A percentile compares a stretch with the other conserved stretches of the same genome.
phyloP scores from a whole-genome alignment of 2,329 filamentous ascomycete species.

The Metarhizium brunneum region DNA sequence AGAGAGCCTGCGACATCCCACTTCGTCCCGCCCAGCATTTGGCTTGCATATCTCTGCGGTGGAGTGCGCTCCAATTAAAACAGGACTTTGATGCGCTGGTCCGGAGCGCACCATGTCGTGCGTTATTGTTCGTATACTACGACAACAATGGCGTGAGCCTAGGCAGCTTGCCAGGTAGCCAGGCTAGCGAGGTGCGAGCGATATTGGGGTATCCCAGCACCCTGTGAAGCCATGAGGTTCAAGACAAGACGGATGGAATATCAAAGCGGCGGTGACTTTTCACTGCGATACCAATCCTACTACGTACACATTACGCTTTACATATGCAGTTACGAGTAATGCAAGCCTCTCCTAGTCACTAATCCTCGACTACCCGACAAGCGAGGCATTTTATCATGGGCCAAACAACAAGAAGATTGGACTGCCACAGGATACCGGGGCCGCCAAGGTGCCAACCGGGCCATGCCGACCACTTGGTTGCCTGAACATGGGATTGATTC shows the following conservation, averaged over 20 bases:
- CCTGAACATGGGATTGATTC: background rate
- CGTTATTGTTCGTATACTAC: background rate
- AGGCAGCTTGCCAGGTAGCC: background rate
- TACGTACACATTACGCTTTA: background rate
- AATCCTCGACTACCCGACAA: background rate
- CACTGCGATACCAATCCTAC: too few relatives aligned
- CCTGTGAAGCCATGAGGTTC: background rate
- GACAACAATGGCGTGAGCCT: background rate
- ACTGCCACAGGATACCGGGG: background rate
- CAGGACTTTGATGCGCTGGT: background rate
- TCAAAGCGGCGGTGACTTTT: background rate
- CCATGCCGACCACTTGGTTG: background rate
- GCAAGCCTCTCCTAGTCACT: background rate
- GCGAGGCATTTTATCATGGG: background rate
- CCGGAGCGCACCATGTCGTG: background rate
- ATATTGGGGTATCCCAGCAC: background rate
- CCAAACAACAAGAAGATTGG: background rate
- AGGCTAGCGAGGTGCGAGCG: background rate
- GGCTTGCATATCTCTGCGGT: background rate
- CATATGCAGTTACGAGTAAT: background rate
- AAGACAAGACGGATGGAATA: background rate
- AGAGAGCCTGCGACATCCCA: background rate
- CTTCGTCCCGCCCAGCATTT: background rate
- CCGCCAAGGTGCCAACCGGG: background rate
- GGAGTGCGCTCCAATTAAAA: background rate